Evolutionary conservation across 164 flowering plant species (phyloP).

Genomic region (Houttuynia cordata): DNA sequence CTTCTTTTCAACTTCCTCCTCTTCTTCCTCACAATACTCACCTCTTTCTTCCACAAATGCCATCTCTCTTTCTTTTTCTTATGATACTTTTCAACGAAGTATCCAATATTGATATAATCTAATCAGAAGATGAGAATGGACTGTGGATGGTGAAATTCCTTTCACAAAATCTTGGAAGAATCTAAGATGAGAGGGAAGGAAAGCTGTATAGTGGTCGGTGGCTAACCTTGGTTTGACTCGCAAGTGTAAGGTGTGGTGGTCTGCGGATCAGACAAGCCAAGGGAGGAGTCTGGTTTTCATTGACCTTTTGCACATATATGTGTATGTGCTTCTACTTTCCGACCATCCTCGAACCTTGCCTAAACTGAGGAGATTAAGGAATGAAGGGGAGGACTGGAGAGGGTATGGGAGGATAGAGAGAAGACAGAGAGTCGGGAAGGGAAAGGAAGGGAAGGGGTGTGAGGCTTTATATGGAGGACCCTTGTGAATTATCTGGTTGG

Average conservation of each 20-base stretch:
- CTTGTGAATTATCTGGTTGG: conserved; percentile 52
- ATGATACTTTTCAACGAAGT: not conserved
- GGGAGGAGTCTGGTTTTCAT: not conserved
- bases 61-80: conserved; percentile 4
- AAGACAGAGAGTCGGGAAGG: not conserved
- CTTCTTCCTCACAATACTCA: conserved; percentile 9
- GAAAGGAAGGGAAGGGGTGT: conserved; percentile 2
- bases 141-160: not conserved
- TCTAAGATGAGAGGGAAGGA: not conserved
- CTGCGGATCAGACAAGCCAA: not conserved
- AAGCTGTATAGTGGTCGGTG: conserved; percentile 2
- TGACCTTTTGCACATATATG: no score
- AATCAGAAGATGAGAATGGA: not conserved
- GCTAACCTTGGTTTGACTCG: conserved; percentile 4
- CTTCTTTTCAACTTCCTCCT: conserved; percentile 10
- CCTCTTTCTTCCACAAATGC: conserved; percentile 6
- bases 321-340: not conserved
- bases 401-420: conserved; percentile 1
- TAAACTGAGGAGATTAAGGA: not conserved
- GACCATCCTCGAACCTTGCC: conserved; percentile 3
- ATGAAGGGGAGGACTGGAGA: conserved; percentile 1
- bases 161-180: not conserved
- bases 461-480: conserved; percentile 21
- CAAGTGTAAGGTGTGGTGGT: not conserved
- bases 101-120: not conserved